Evolutionary conservation across 202 grass and related monocot genomes (phyloP).

Genomic region (Digitaria exilis): DNA sequence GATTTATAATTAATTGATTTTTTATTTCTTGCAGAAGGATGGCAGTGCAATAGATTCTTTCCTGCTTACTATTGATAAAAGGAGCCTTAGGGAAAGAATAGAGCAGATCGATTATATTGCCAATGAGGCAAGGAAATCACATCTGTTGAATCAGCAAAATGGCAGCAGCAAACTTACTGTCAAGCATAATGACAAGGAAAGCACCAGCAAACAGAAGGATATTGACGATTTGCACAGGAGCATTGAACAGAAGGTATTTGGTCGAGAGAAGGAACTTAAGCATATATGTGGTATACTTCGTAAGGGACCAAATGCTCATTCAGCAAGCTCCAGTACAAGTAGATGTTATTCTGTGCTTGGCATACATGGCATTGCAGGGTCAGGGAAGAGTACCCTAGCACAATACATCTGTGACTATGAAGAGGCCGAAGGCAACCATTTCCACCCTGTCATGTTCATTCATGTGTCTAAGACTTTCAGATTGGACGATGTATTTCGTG

Average conservation of each 20-base stretch:
- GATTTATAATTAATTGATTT: background rate
- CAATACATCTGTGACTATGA: slow-evolving; percentile 30
- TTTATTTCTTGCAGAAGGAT: background rate
- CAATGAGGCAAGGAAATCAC: background rate
- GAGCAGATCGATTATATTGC: background rate
- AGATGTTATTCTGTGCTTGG: slow-evolving; percentile 8
- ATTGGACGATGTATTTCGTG: background rate
- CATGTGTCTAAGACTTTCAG: slow-evolving; percentile 7
- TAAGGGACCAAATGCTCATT: background rate
- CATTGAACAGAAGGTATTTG: background rate
- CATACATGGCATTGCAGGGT: slow-evolving; percentile 43
- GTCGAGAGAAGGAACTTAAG: background rate
- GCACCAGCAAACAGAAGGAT: background rate
- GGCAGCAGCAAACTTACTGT: background rate
- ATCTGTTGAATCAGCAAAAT: background rate
- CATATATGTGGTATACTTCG: background rate
- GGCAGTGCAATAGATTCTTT: background rate
- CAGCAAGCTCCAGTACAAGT: background rate
- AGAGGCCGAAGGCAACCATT: background rate
- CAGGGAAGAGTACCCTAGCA: slow-evolving; percentile 38
- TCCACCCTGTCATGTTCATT: slow-evolving; percentile 8
- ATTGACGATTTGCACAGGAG: background rate
- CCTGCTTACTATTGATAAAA: background rate
- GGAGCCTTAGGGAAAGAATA: background rate
- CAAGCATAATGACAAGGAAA: background rate